Conservation (phyloP, 2,329 filamentous ascomycete genomes). For the Claviceps arundinis region DNA sequence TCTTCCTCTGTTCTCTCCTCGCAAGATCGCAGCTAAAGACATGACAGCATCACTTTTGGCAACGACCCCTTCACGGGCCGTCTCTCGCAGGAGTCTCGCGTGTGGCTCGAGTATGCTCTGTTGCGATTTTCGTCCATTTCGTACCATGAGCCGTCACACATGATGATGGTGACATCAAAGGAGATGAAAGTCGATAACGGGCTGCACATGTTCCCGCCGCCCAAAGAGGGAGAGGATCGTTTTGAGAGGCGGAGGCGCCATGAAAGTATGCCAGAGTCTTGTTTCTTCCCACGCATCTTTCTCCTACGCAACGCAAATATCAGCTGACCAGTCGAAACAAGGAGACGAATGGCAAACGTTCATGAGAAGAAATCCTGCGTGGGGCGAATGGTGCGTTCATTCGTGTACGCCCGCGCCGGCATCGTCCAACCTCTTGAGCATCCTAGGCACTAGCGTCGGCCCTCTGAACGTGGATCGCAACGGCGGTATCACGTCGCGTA, state of each 20-base stretch:
- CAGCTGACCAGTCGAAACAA: no score
- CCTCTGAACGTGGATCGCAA: conserved; percentile 24
- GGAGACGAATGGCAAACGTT: no score
- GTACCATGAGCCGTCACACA: conserved; percentile 29
- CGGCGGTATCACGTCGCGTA: conserved; percentile 21
- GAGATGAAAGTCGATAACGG: conserved; percentile 18
- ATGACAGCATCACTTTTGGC: conserved; percentile 7
- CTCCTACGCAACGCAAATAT: no score
- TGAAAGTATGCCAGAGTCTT: conserved; percentile 14
- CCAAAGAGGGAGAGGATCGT: conserved; percentile 12
- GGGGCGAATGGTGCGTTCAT: conserved; percentile 22
- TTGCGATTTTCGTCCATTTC: conserved; percentile 29
- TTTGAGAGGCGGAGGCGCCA: conserved; percentile 26
- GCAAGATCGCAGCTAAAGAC: background rate
- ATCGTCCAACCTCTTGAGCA: conserved; percentile 27
- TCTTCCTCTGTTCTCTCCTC: background rate
- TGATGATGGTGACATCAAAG: conserved; percentile 29
- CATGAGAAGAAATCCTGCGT: conserved; percentile 12
- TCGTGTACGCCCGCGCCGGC: conserved; percentile 29
- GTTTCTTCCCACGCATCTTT: no score
- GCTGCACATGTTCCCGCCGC: conserved; percentile 26
- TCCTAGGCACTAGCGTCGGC: conserved; percentile 35
- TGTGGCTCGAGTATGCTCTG: conserved; percentile 15
- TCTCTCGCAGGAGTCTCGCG: background rate
- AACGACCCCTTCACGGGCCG: conserved; percentile 2